Evolutionary conservation across 2,329 filamentous ascomycete genomes (phyloP), one percentile per base, ranked within the genome.

Genomic region (Lojkania enalia): DNA sequence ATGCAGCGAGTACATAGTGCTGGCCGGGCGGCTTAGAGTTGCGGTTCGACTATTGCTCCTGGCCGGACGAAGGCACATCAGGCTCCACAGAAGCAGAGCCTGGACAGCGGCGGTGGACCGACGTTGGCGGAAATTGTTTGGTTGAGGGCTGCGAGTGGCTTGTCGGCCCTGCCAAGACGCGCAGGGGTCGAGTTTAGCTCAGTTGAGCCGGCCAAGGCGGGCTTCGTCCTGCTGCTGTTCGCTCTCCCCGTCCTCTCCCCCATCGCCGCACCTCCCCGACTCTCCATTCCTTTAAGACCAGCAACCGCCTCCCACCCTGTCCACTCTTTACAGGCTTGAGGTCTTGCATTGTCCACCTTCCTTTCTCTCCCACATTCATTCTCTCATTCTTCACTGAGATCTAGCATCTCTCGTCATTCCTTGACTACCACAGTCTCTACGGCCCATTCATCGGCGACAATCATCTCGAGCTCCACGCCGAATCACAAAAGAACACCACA

Each of bases 241-340:
- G 20, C 14, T 37, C 46, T 27, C 38, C 48, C 44, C 36, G 32
- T 47, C 37, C 38, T 44, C 49, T 48, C 44, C 39, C 33, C 29
- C 27, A 14, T 47, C 48, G 35, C 23, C 55, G 31, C 48, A 48
- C 14, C 29, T 36, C 30, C 39, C 31, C 38, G 54, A 32, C 35
- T 20, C 25, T 44, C 35, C 18, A 25, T 43, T 27, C 60, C 56
- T 59, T 58, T 62, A 61, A 58, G 57, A 61, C 46, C 45, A 46
- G 42, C 57, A 49, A 41, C 18, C 25, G 18, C 32, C 31, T 21
- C 37, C 50, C 55, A 45, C 54, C 54, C 62, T 66, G 61, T 67
- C 46, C 63, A 64, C 61, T 67, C 63, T 67, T 50, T 68, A 65
- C 64, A 68, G 64, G 64, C 66, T 68, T 67, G 66, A 68, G 50